Conservation (phyloP, 1,284 basidiomycete species). For the Porodaedalea pini region DNA sequence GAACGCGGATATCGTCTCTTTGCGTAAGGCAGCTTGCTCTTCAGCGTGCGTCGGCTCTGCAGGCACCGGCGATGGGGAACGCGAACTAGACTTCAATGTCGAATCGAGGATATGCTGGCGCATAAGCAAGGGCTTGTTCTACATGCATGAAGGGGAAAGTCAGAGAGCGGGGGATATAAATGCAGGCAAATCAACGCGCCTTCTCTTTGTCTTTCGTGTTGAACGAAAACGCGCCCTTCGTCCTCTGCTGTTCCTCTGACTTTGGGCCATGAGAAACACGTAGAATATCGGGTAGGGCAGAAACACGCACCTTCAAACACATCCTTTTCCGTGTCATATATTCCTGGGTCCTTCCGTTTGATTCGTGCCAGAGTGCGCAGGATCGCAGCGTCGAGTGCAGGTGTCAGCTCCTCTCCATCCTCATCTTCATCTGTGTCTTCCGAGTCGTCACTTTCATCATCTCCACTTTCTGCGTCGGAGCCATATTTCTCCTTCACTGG, state of each 20-base stretch:
- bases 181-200: slow-evolving; percentile 32
- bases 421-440: slow-evolving; percentile 88
- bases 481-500: slow-evolving; percentile 86
- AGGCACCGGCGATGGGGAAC: slow-evolving; percentile 50
- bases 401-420: slow-evolving; percentile 93
- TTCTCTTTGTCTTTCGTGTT: slow-evolving; percentile 45
- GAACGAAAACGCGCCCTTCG: slow-evolving; percentile 29
- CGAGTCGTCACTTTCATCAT: slow-evolving; percentile 56
- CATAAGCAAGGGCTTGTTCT: slow-evolving; percentile 61
- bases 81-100: slow-evolving; percentile 46
- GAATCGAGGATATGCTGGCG: slow-evolving; percentile 57
- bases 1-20: slow-evolving; percentile 85
- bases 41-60: slow-evolving; percentile 67
- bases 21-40: slow-evolving; percentile 73
- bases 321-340: slow-evolving; percentile 69
- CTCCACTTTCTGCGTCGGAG: slow-evolving; percentile 55
- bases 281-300: background rate
- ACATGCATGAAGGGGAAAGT: slow-evolving; percentile 8
- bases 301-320: slow-evolving; percentile 69
- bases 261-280: slow-evolving; percentile 2
- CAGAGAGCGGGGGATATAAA: background rate
- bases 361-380: slow-evolving; percentile 88
- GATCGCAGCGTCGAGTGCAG: slow-evolving; percentile 92
- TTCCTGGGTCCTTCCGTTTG: slow-evolving; percentile 76
- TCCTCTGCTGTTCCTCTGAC: slow-evolving; percentile 63